Evolutionary conservation across 2,329 filamentous ascomycete genomes (phyloP).

Genomic region (Sarocladium strictum): DNA sequence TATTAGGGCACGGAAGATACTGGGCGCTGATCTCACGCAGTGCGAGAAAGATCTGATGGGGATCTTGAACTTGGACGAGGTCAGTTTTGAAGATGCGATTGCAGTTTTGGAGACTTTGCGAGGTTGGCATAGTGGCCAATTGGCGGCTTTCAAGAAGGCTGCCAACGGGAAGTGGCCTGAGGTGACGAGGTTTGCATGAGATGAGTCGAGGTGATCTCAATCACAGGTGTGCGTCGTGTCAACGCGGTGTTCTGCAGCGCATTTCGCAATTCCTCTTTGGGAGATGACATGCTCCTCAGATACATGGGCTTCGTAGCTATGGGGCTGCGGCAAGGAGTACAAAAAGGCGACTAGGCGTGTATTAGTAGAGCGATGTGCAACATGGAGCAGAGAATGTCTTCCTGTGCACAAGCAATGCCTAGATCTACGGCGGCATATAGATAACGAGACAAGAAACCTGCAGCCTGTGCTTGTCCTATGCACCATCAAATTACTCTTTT

Average conservation of each 20-base stretch:
- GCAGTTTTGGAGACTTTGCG: conserved; percentile 36
- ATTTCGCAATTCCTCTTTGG: neutral
- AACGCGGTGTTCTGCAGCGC: neutral
- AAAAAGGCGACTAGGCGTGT: conserved; percentile 1
- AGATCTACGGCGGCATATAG: neutral
- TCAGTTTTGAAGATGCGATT: conserved; percentile 51
- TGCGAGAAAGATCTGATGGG: conserved; percentile 58
- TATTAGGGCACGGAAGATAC: conserved; percentile 50
- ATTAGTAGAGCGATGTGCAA: neutral
- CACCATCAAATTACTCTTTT: no score
- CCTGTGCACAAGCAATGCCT: neutral
- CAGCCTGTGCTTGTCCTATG: neutral
- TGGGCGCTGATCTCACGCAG: conserved; percentile 51
- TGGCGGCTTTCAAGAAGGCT: conserved; percentile 40
- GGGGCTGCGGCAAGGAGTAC: neutral
- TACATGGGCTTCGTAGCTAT: neutral
- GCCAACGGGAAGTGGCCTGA: conserved; percentile 46
- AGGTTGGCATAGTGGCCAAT: conserved; percentile 44
- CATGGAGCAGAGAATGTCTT: neutral
- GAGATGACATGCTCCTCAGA: neutral
- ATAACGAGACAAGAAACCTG: neutral
- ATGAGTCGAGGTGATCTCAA: neutral
- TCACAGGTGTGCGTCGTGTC: neutral
- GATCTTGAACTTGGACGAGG: conserved; percentile 44
- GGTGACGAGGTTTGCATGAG: conserved; percentile 38